These are phyloP conservation scores for Geranium brycei DNA, from an alignment of 345 rosid species.

Conservation along the genomic window DNA sequence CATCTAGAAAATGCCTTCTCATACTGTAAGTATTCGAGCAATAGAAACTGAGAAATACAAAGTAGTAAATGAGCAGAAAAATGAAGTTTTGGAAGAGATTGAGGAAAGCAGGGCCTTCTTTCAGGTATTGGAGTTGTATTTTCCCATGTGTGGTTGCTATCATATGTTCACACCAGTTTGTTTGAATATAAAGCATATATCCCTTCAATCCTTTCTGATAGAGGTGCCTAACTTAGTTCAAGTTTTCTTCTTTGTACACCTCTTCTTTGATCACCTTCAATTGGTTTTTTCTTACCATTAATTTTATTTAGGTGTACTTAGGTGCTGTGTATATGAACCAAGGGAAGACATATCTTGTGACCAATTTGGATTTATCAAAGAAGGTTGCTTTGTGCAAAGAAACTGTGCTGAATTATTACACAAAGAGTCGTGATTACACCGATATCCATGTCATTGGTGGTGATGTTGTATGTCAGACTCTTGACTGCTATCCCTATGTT, in stretches of 20 bases:
- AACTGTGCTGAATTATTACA: constrained; percentile 61
- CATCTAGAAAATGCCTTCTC: constrained; percentile 64
- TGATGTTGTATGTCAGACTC: constrained; percentile 41
- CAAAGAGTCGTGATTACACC: constrained; percentile 69
- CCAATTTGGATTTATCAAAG: constrained; percentile 39
- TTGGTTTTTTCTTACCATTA: constrained; percentile 1
- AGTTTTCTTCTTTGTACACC: too few species aligned
- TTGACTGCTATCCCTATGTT: constrained; percentile 1
- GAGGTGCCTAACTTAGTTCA: too few species aligned
- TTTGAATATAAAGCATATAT: background rate
- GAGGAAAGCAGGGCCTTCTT: constrained; percentile 97
- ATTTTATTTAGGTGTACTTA: constrained; percentile 45
- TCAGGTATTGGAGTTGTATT: constrained; percentile 35
- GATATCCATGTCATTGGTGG: constrained; percentile 67
- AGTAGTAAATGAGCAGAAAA: constrained; percentile 36
- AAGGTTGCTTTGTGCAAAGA: constrained; percentile 60
- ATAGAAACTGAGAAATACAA: constrained; percentile 58
- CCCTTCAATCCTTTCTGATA: background rate
- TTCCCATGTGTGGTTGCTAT: background rate
- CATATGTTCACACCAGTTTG: background rate
- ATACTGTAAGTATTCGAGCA: constrained; percentile 61
- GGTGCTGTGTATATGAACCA: constrained; percentile 87
- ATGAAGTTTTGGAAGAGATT: constrained; percentile 69
- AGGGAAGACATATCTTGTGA: constrained; percentile 76
- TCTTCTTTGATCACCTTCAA: too few species aligned